These are phyloP conservation scores for Aeschynomene evenia DNA, from an alignment of 306 rosid species.

Conservation along the genomic window DNA sequence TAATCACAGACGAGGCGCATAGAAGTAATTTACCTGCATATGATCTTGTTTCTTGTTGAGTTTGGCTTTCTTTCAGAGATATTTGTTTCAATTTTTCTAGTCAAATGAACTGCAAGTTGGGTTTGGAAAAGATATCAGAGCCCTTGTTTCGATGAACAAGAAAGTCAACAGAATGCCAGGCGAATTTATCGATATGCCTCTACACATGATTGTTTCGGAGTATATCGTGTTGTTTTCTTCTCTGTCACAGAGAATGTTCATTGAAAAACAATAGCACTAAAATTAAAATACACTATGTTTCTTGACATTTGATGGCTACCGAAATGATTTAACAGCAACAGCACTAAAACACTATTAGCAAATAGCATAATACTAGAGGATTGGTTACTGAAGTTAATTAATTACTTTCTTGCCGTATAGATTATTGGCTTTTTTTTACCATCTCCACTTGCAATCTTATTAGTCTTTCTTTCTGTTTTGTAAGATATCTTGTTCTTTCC, in stretches of 20 bases:
- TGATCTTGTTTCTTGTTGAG: conserved; percentile 34
- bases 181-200: not conserved
- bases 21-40: conserved; percentile 20
- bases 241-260: not conserved
- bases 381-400: not conserved
- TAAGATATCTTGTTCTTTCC: not conserved
- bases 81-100: not conserved
- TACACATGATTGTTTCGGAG: not conserved
- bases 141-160: not conserved
- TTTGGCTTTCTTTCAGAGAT: conserved; percentile 35
- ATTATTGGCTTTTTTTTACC: too few relatives aligned
- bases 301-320: not conserved
- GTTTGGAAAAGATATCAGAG: not conserved
- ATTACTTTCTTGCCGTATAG: not conserved
- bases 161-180: too few relatives aligned
- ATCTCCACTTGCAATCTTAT: too few relatives aligned
- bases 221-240: too few relatives aligned
- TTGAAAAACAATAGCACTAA: not conserved
- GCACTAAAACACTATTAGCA: not conserved
- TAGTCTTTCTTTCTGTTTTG: too few relatives aligned
- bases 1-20: conserved; percentile 2
- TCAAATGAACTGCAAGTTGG: not conserved
- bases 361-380: not conserved
- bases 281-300: not conserved
- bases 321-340: not conserved